Conservation (phyloP, 2,329 filamentous ascomycete species). For the Zymoseptoria crescenta region DNA sequence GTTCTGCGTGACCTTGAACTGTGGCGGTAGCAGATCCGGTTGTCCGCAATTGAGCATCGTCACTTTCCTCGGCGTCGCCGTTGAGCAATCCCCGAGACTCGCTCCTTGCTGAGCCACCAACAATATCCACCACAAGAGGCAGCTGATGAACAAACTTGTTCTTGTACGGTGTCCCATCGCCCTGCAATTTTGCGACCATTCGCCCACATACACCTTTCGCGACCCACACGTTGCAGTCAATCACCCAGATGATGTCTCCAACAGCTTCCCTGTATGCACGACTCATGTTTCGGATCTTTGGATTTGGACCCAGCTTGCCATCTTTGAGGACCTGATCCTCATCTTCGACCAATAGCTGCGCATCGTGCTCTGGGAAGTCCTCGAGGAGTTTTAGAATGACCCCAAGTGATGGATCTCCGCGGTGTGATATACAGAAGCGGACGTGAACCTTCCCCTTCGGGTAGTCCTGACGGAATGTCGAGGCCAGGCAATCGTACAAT, state of each 20-base stretch:
- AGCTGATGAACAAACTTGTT: slow-evolving; percentile 94
- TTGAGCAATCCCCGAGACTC: slow-evolving; percentile 20
- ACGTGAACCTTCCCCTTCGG: slow-evolving; percentile 68
- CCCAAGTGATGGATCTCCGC: slow-evolving; percentile 67
- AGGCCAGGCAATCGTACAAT: slow-evolving; percentile 85
- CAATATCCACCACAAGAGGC: slow-evolving; percentile 74
- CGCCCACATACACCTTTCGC: slow-evolving; percentile 68
- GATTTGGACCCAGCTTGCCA: slow-evolving; percentile 69
- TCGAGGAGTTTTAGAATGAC: slow-evolving; percentile 62
- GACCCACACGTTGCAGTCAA: slow-evolving; percentile 96
- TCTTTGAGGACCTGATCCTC: slow-evolving; percentile 61
- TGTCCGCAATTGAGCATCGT: slow-evolving; percentile 14
- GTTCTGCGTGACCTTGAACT: slow-evolving; percentile 13
- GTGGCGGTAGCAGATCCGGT: slow-evolving; percentile 20
- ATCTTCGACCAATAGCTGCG: slow-evolving; percentile 67
- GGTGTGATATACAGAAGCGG: slow-evolving; percentile 71
- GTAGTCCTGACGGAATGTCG: slow-evolving; percentile 77
- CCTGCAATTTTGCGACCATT: slow-evolving; percentile 82
- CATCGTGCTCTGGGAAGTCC: slow-evolving; percentile 67
- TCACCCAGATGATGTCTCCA: slow-evolving; percentile 84
- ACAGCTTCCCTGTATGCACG: slow-evolving; percentile 82
- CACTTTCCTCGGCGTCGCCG: background rate
- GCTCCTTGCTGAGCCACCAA: slow-evolving; percentile 21
- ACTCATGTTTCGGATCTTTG: slow-evolving; percentile 97
- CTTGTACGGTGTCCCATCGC: slow-evolving; percentile 46